Evolutionary conservation across 2,329 filamentous ascomycete genomes (phyloP).

Genomic region (Colletotrichum lupini): DNA sequence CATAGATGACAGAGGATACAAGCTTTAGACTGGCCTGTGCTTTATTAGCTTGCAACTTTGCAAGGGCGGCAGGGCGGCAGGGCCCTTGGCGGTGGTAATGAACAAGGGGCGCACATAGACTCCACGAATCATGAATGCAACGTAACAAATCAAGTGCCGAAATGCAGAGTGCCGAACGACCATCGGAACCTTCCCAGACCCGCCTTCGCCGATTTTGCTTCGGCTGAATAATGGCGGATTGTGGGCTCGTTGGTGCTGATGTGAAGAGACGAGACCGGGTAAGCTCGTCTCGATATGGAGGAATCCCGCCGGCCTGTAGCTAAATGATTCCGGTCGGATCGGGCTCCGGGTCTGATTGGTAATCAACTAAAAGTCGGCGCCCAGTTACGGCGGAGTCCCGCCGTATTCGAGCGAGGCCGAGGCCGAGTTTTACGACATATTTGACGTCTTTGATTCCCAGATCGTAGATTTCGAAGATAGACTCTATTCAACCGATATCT

Average conservation of each 20-base stretch:
- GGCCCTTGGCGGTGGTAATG: background rate
- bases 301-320: constrained; percentile 2
- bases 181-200: constrained; percentile 15
- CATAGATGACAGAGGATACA: background rate
- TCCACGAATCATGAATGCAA: constrained; percentile 1
- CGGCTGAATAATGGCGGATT: constrained; percentile 21
- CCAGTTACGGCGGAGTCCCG: constrained; percentile 25
- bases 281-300: background rate
- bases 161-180: background rate
- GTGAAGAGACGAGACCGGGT: background rate
- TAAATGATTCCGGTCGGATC: constrained; percentile 32
- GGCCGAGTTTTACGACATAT: constrained; percentile 4
- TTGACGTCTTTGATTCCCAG: background rate
- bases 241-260: background rate
- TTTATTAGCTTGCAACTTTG: too few relatives aligned
- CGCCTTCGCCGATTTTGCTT: background rate
- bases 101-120: background rate
- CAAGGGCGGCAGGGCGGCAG: too few relatives aligned
- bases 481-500: background rate
- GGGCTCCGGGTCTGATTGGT: constrained; percentile 28
- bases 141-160: constrained; percentile 1
- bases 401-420: constrained; percentile 1
- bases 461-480: too few relatives aligned
- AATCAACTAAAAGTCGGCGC: constrained; percentile 20
- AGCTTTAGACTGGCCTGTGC: background rate